A percentile compares a stretch with the other conserved stretches of the same genome.
These are phyloP conservation scores for Aspergillus carbonarius DNA, from an alignment of 2,329 filamentous ascomycete species.

Conservation along the genomic window DNA sequence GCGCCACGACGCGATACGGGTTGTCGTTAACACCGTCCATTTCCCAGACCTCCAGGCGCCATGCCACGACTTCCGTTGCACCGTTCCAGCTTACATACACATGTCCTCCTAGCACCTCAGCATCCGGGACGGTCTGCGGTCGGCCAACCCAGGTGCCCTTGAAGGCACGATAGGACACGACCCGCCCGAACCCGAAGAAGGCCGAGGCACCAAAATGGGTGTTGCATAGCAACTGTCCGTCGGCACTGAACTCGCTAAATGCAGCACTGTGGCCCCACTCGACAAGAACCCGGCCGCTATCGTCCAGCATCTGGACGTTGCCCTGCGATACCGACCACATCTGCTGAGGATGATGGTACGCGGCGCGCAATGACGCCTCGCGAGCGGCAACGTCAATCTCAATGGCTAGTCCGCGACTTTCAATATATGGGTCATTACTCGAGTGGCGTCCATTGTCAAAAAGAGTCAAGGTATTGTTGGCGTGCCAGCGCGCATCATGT, in stretches of 20 bases:
- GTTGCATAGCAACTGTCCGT: constrained; percentile 56
- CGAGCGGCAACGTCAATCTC: constrained; percentile 38
- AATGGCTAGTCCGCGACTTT: constrained; percentile 47
- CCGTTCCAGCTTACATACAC: constrained; percentile 50
- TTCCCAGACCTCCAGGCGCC: constrained; percentile 28
- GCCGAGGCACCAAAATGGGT: constrained; percentile 46
- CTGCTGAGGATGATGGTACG: constrained; percentile 41
- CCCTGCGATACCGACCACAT: constrained; percentile 44
- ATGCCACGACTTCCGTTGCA: constrained; percentile 41
- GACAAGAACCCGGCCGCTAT: constrained; percentile 48
- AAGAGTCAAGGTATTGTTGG: constrained; percentile 31
- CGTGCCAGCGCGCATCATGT: constrained; percentile 49
- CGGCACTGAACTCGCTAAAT: constrained; percentile 50
- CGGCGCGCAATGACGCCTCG: constrained; percentile 41
- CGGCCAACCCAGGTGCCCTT: constrained; percentile 55
- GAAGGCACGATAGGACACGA: constrained; percentile 57
- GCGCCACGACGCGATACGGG: constrained; percentile 17
- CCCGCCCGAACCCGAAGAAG: constrained; percentile 33
- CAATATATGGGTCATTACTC: constrained; percentile 18
- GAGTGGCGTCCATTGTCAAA: constrained; percentile 40
- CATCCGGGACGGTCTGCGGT: constrained; percentile 39
- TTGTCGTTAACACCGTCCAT: constrained; percentile 7
- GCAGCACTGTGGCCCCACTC: constrained; percentile 53
- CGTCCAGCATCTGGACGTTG: constrained; percentile 41
- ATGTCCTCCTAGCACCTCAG: constrained; percentile 25